Conservation (phyloP, 148 eudicot genomes). For the Spergularia marina region DNA sequence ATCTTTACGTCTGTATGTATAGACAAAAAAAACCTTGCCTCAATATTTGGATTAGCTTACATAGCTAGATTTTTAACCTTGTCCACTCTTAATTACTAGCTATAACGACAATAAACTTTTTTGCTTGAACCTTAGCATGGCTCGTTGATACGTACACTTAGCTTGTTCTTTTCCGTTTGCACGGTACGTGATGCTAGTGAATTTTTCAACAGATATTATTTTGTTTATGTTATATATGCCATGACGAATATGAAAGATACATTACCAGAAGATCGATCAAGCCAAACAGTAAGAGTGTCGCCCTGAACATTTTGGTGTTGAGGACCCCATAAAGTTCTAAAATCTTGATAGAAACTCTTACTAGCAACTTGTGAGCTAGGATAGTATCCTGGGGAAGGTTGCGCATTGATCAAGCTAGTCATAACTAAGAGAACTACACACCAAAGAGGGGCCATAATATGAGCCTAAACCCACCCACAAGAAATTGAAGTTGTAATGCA, state of each 20-base stretch:
- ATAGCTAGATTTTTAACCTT: too few relatives aligned
- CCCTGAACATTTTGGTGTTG: slow-evolving; percentile 56
- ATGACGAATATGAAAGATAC: background rate
- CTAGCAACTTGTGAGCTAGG: slow-evolving; percentile 29
- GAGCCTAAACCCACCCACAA: background rate
- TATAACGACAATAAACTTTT: too few relatives aligned
- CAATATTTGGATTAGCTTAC: too few relatives aligned
- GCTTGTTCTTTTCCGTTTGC: too few relatives aligned
- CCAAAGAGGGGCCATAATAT: slow-evolving; percentile 19
- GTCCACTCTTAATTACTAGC: too few relatives aligned
- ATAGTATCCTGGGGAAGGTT: slow-evolving; percentile 36
- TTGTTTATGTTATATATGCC: background rate
- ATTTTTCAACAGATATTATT: too few relatives aligned
- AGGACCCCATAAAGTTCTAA: slow-evolving; percentile 81
- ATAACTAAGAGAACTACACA: slow-evolving; percentile 18
- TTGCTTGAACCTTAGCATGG: too few relatives aligned
- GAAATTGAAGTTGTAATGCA: background rate
- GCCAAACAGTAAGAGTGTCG: slow-evolving; percentile 68
- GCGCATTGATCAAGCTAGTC: slow-evolving; percentile 22
- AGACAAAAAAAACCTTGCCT: too few relatives aligned
- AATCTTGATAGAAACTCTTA: slow-evolving; percentile 40
- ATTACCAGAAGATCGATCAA: slow-evolving; percentile 67
- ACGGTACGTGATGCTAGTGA: too few relatives aligned
- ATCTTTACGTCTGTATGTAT: too few relatives aligned
- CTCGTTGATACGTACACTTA: too few relatives aligned